Base-by-base conservation (phyloP, 1,139 yeast genomes). In the Suhomyces yuchorum region DNA sequence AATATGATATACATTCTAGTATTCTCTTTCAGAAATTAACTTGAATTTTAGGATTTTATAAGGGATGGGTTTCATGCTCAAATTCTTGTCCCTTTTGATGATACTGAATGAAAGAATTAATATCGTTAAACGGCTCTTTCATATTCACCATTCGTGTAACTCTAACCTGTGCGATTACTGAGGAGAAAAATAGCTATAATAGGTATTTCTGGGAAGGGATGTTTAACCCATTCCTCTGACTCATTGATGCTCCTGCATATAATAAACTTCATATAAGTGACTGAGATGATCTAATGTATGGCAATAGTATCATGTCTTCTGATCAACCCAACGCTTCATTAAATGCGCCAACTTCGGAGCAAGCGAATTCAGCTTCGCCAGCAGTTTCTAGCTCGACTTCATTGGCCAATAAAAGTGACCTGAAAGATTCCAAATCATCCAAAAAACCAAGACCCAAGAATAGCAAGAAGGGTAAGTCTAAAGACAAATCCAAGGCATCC, bases 401-500 rank as follows among this genome's bases (percentile, higher is more conserved):
- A 6, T 36, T 11, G 9, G 5, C 40, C n/a, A 30, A 8, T 20
- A 22, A 37, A 14, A 7, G 12, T 26, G n/a, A 24, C 12, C 14
- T 19, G 28, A 9, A 42, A 28, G 17, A 14, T 15, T 7, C 30
- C 22, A 12, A 4, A 23, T 30, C 34, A 30, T 23, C 15, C 30
- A 40, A 17, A 30, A 33, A 20, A 9, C 36, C 40, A 26, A 28
- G 18, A 19, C 18, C 47, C 24, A 38, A 19, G 24, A 28, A 34
- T 20, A 3, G n/a, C 20, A 46, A 46, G 42, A 47, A 42, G 39
- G 23, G 17, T 8, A 18, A n/a, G 7, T 12, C 33, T 14, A 46
- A 37, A 15, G 17, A 38, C 14, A 49, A 46, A 39, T 4, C 43
- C 17, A 46, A 46, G 26, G 22, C 35, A 3, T 18, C 43, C 39